A percentile compares a stretch with the other conserved stretches of the same genome.
phyloP scores from a whole-genome alignment of 345 rosid genomes.

The Capsella bursapastoris region DNA sequence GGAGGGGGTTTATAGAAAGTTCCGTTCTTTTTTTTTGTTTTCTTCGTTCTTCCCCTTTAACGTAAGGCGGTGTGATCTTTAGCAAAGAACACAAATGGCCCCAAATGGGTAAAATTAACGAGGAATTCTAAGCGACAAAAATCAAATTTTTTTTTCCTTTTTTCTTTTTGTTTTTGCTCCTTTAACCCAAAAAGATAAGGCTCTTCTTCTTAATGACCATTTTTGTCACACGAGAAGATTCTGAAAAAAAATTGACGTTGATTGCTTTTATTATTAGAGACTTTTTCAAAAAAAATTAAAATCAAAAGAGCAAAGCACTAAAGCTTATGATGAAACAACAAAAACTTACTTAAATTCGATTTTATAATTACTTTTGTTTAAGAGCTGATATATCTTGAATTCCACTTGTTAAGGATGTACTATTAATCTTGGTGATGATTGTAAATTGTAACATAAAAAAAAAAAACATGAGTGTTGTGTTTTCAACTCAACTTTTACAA shows the following conservation, averaged over 20 bases:
- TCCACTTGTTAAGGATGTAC: not conserved
- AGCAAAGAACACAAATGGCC: constrained; percentile 18
- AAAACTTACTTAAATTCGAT: not conserved
- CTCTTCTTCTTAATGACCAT: constrained; percentile 32
- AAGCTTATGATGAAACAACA: not conserved
- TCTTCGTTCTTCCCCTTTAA: constrained; percentile 37
- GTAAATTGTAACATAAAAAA: not conserved
- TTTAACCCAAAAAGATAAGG: constrained; percentile 39
- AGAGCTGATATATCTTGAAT: not conserved
- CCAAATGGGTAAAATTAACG: constrained; percentile 25
- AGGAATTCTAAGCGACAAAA: constrained; percentile 36
- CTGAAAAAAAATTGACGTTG: constrained; percentile 31
- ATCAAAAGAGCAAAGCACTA: constrained; percentile 5
- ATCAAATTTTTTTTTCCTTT: not conserved
- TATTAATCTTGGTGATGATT: not conserved
- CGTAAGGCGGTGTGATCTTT: constrained; percentile 46
- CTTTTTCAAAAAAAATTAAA: not conserved
- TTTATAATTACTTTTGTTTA: constrained; percentile 5
- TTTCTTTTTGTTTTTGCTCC: not conserved
- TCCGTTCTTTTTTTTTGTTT: constrained; percentile 36
- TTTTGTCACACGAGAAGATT: constrained; percentile 36
- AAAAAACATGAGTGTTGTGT: not conserved
- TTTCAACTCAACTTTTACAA: not conserved
- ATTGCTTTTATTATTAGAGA: constrained; percentile 12
- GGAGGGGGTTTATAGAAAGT: constrained; percentile 40